phyloP scores from a whole-genome alignment of 2,329 filamentous ascomycete genomes.

The Pseudocercospora cruenta region DNA sequence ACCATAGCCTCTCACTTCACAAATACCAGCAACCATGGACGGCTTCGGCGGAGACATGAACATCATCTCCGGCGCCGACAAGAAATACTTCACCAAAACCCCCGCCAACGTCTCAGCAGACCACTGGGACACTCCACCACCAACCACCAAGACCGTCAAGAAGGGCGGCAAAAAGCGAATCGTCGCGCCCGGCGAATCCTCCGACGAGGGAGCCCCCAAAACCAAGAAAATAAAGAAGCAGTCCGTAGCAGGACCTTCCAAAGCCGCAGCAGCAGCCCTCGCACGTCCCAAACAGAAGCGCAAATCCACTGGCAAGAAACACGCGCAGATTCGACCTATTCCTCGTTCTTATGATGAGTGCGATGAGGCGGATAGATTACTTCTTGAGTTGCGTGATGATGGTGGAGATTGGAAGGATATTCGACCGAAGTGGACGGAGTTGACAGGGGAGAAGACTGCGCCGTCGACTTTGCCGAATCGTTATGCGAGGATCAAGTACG shows the following conservation, averaged over 20 bases:
- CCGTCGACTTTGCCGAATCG: slow-evolving; percentile 44
- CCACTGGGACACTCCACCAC: slow-evolving; percentile 19
- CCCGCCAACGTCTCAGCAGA: slow-evolving; percentile 26
- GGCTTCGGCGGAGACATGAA: slow-evolving; percentile 20
- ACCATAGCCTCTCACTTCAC: neutral
- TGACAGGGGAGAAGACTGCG: slow-evolving; percentile 41
- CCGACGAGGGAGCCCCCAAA: slow-evolving; percentile 1
- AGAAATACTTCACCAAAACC: slow-evolving; percentile 24
- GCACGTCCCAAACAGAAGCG: slow-evolving; percentile 16
- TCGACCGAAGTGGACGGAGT: slow-evolving; percentile 30
- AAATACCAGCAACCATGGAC: neutral
- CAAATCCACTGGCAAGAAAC: slow-evolving; percentile 16
- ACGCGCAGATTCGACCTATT: slow-evolving; percentile 18
- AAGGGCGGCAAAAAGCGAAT: slow-evolving; percentile 20
- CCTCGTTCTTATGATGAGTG: slow-evolving; percentile 35
- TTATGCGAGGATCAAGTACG: slow-evolving; percentile 34
- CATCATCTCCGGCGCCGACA: slow-evolving; percentile 21
- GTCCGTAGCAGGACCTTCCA: neutral
- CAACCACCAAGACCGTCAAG: neutral
- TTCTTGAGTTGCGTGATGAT: slow-evolving; percentile 35
- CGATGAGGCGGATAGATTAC: slow-evolving; percentile 33
- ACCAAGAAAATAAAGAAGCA: slow-evolving; percentile 12
- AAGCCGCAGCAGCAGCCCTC: neutral
- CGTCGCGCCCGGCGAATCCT: neutral
- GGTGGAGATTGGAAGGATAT: slow-evolving; percentile 35